phyloP scores from a whole-genome alignment of 441 rosid genomes.

The Brassica balearica region DNA sequence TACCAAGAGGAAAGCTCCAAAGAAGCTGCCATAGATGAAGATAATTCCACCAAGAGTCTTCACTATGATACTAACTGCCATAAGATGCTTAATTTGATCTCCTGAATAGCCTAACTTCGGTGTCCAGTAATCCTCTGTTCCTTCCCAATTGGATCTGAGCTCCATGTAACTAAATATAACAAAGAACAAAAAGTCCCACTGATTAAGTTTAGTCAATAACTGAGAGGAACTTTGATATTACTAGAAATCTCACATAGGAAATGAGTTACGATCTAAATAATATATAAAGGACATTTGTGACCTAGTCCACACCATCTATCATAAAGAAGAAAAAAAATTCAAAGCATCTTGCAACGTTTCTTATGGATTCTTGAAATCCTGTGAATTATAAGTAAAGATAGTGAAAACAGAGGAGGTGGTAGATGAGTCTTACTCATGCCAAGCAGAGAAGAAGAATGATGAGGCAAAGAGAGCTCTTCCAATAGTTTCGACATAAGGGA shows the following conservation, averaged over 20 bases:
- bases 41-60: conserved; percentile 42
- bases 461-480: conserved; percentile 47
- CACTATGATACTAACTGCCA: conserved; percentile 38
- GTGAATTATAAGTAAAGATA: not conserved
- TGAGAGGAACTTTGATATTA: not conserved
- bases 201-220: not conserved
- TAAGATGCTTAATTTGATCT: conserved; percentile 40
- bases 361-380: not conserved
- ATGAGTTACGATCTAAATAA: not conserved
- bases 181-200: not conserved
- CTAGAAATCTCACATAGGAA: not conserved
- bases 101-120: conserved; percentile 44
- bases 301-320: not conserved
- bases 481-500: conserved; percentile 36
- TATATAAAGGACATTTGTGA: not conserved
- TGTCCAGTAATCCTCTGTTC: conserved; percentile 35
- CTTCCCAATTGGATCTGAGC: conserved; percentile 38
- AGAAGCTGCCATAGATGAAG: conserved; percentile 46
- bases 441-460: conserved; percentile 43
- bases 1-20: conserved; percentile 49
- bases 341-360: not conserved
- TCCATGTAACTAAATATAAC: conserved; percentile 32
- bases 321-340: not conserved
- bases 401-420: conserved; percentile 4
- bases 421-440: conserved; percentile 34